A percentile compares a stretch with the other conserved stretches of the same genome.
These are phyloP conservation scores for Nemania diffusa DNA, from an alignment of 2,329 filamentous ascomycete genomes.

Conservation along the genomic window DNA sequence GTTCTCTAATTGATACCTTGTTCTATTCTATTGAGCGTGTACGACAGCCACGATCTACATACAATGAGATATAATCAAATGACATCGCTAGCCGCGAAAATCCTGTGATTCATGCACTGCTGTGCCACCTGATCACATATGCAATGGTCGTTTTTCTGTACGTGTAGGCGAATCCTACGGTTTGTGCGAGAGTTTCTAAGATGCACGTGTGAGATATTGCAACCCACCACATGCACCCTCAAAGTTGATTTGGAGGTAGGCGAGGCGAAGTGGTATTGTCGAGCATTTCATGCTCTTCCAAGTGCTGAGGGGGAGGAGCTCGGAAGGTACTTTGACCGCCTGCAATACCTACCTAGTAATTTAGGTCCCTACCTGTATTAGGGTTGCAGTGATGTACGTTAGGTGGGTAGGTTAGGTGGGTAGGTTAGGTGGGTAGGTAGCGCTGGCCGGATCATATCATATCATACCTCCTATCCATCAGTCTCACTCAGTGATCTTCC, in stretches of 20 bases:
- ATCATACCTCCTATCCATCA: background rate
- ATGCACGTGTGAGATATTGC: constrained; percentile 36
- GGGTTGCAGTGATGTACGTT: constrained; percentile 10
- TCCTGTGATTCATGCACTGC: background rate
- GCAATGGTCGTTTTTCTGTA: constrained; percentile 31
- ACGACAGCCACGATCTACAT: constrained; percentile 26
- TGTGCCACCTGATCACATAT: constrained; percentile 34
- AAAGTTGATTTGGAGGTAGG: background rate
- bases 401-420: too few relatives aligned
- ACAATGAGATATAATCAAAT: constrained; percentile 31
- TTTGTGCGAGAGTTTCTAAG: background rate
- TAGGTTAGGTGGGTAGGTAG: too few relatives aligned
- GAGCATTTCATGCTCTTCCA: constrained; percentile 6
- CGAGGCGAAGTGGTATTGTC: background rate
- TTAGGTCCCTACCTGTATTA: background rate
- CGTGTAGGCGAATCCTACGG: constrained; percentile 16
- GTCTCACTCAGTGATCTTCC: constrained; percentile 9
- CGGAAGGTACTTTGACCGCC: constrained; percentile 9
- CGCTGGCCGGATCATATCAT: constrained; percentile 20
- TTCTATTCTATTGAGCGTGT: constrained; percentile 25
- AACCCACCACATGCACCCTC: constrained; percentile 29
- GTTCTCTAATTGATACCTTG: constrained; percentile 34
- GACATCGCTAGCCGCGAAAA: constrained; percentile 4
- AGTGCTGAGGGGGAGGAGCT: constrained; percentile 18
- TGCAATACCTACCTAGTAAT: background rate